These are phyloP conservation scores for Penicillium taxi DNA, from an alignment of 495 filamentous ascomycete species.

Conservation along the genomic window DNA sequence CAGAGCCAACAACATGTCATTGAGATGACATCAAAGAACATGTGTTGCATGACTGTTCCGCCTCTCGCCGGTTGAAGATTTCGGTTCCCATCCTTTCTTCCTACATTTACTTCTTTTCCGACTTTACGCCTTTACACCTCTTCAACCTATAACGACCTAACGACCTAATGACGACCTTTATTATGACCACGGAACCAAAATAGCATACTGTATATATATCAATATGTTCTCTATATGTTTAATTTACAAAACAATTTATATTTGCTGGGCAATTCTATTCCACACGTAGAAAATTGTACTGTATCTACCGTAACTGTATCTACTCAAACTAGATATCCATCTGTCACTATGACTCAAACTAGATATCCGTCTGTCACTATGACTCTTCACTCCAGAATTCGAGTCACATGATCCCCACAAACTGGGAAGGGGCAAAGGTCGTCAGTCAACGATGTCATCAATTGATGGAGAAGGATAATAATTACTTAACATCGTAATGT, in stretches of 20 bases:
- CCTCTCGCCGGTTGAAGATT: constrained; percentile 10
- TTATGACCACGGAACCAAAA: background rate
- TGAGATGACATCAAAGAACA: constrained; percentile 13
- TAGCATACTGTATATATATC: constrained; percentile 1
- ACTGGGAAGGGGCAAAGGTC: too few relatives aligned
- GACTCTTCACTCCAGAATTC: too few relatives aligned
- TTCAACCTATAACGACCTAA: background rate
- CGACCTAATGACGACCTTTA: constrained; percentile 1
- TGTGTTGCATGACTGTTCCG: constrained; percentile 14
- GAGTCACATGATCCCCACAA: too few relatives aligned
- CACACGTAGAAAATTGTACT: too few relatives aligned
- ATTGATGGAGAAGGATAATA: too few relatives aligned
- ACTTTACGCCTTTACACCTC: background rate
- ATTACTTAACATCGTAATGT: too few relatives aligned
- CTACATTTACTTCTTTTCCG: background rate
- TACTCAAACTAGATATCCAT: too few relatives aligned
- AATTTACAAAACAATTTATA: background rate
- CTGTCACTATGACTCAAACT: too few relatives aligned
- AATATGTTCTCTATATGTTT: background rate
- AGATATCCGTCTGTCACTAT: too few relatives aligned
- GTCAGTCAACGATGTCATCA: too few relatives aligned
- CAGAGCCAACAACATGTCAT: constrained; percentile 1
- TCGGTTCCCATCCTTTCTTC: background rate
- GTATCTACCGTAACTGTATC: too few relatives aligned
- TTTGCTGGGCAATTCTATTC: constrained; percentile 4